Conservation (phyloP, 805 yeast genomes). For the Metschnikowia reukaufii region DNA sequence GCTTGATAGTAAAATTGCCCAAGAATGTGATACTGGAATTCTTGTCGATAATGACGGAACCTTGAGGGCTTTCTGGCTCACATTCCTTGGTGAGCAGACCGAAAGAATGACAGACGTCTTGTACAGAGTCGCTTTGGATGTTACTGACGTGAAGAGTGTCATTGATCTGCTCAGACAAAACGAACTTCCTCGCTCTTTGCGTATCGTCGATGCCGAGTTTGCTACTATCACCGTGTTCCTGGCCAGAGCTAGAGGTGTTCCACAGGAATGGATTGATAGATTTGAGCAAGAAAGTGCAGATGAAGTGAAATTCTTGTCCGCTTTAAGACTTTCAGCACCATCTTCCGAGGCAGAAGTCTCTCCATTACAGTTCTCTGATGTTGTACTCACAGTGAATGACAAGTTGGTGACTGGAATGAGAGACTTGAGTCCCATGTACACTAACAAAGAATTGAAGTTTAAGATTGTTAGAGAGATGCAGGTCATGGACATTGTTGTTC, state of each 20-base stretch:
- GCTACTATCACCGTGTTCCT: constrained; percentile 63
- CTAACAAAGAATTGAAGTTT: constrained; percentile 48
- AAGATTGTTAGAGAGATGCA: constrained; percentile 71
- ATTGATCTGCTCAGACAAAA: constrained; percentile 54
- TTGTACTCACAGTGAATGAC: constrained; percentile 68
- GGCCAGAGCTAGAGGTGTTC: constrained; percentile 85
- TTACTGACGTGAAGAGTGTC: constrained; percentile 60
- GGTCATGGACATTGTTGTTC: constrained; percentile 59
- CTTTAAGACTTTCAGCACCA: constrained; percentile 63
- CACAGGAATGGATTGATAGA: constrained; percentile 74
- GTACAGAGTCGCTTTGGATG: constrained; percentile 75
- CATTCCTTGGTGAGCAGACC: constrained; percentile 75
- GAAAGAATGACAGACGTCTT: constrained; percentile 54
- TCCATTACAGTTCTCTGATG: constrained; percentile 66
- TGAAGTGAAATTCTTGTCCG: constrained; percentile 71
- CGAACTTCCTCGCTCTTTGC: constrained; percentile 48
- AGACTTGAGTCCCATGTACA: constrained; percentile 57
- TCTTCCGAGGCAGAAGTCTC: constrained; percentile 25
- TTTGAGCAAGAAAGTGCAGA: constrained; percentile 64
- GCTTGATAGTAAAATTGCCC: constrained; percentile 68
- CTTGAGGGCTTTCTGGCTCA: constrained; percentile 81
- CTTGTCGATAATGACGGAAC: constrained; percentile 76
- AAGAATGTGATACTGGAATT: constrained; percentile 78
- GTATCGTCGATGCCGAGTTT: constrained; percentile 80
- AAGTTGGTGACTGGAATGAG: constrained; percentile 62